A percentile compares a stretch with the other conserved stretches of the same genome.
Evolutionary conservation across 148 eudicot genomes (phyloP).

Genomic region (Polygonum maritimum): DNA sequence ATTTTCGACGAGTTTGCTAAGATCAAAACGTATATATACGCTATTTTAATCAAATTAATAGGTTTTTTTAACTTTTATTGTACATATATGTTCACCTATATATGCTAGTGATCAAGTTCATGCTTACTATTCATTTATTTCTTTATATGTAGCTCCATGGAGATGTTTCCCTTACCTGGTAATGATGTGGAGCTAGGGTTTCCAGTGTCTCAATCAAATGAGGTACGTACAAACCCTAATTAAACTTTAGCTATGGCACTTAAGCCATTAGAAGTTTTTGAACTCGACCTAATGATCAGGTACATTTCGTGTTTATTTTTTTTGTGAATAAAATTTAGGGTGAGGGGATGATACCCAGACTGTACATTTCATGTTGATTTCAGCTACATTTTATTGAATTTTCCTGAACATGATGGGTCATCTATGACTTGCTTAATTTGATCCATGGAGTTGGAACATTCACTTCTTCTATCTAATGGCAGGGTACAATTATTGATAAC

Average conservation of each 20-base stretch:
- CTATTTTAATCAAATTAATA: neutral
- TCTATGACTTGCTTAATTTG: neutral
- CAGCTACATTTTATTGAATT: neutral
- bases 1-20: slow-evolving; percentile 23
- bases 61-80: neutral
- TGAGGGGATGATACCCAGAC: too few species aligned
- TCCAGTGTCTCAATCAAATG: neutral
- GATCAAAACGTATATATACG: slow-evolving; percentile 14
- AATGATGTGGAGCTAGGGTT: slow-evolving; percentile 17
- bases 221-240: slow-evolving; percentile 5
- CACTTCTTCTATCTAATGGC: neutral
- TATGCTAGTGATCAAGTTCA: neutral
- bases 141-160: slow-evolving; percentile 21
- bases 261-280: too few species aligned
- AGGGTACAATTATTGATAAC: neutral
- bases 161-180: slow-evolving; percentile 31
- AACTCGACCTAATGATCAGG: too few species aligned
- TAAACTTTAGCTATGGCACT: too few species aligned
- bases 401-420: neutral
- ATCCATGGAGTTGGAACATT: neutral
- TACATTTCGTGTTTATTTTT: too few species aligned
- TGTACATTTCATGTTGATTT: neutral
- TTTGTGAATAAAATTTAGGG: too few species aligned
- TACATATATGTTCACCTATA: neutral
- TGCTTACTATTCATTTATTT: neutral